Evolutionary conservation across 306 rosid genomes (phyloP).

Genomic region (Malus fusca): DNA sequence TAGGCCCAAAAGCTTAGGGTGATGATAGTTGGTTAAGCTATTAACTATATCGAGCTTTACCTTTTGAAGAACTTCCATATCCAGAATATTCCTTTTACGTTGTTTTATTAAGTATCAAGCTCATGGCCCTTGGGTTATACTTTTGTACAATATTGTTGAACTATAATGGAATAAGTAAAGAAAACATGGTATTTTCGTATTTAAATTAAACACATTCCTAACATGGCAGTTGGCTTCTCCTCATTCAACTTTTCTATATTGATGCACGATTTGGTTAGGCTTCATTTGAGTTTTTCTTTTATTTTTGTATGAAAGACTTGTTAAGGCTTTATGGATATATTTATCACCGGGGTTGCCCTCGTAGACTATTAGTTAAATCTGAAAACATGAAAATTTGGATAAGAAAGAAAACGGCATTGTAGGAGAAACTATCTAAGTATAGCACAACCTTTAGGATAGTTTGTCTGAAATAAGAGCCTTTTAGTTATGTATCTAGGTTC

Average conservation of each 20-base stretch:
- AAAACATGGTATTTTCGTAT: not conserved
- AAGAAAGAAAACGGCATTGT: not conserved
- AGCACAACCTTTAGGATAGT: not conserved
- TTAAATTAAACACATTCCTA: not conserved
- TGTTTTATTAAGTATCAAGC: not conserved
- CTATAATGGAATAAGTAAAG: not conserved
- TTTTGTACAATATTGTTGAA: not conserved
- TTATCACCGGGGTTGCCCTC: not conserved
- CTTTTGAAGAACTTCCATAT: not conserved
- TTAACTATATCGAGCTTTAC: not conserved
- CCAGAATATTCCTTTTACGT: not conserved
- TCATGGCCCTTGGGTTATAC: not conserved
- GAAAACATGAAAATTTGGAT: not conserved
- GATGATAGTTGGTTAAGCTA: conserved; percentile 3
- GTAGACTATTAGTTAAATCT: not conserved
- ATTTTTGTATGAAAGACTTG: not conserved
- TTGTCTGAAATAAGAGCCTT: not conserved
- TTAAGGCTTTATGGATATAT: not conserved
- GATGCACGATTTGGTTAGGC: not conserved
- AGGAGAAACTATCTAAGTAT: not conserved
- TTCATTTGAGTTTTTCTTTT: not conserved
- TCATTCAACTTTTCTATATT: not conserved
- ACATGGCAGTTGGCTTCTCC: not conserved
- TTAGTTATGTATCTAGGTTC: not conserved
- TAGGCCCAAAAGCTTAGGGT: not conserved